A percentile compares a stretch with the other conserved stretches of the same genome.
phyloP scores from a whole-genome alignment of 495 filamentous ascomycete species.

The Cercophora sp. region DNA sequence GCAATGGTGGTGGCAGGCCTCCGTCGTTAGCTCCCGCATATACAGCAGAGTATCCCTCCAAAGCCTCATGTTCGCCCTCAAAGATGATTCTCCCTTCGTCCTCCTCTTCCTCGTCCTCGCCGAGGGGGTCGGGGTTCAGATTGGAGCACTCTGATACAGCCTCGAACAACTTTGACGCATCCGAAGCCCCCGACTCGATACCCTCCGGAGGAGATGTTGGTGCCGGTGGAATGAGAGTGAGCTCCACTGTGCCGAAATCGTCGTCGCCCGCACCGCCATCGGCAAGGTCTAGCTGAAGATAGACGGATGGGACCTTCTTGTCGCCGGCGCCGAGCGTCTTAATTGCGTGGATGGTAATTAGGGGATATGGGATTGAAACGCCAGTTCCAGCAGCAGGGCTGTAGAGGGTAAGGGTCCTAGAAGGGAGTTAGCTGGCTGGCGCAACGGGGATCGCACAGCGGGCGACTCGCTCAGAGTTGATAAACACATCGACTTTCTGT shows the following conservation, averaged over 20 bases:
- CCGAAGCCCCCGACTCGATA: constrained; percentile 26
- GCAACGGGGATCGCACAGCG: not conserved
- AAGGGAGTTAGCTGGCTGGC: constrained; percentile 9
- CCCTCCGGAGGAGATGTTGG: constrained; percentile 11
- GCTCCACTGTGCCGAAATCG: constrained; percentile 62
- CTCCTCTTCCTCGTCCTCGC: constrained; percentile 51
- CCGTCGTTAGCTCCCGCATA: constrained; percentile 41
- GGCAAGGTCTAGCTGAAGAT: constrained; percentile 71
- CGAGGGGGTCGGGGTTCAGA: constrained; percentile 74
- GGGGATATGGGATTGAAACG: constrained; percentile 78
- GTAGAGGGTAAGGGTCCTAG: constrained; percentile 73
- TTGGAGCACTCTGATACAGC: constrained; percentile 85
- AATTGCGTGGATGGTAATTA: constrained; percentile 84
- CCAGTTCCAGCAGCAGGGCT: constrained; percentile 56
- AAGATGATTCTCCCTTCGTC: constrained; percentile 53
- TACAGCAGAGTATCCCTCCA: constrained; percentile 47
- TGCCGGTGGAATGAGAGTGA: constrained; percentile 65
- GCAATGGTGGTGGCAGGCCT: constrained; percentile 68
- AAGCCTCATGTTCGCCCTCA: constrained; percentile 46
- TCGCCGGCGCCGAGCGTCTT: constrained; percentile 45
- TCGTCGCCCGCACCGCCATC: constrained; percentile 58
- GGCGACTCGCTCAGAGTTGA: constrained; percentile 76
- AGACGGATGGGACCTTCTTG: constrained; percentile 55
- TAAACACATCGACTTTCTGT: constrained; percentile 66
- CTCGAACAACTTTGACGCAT: constrained; percentile 57